phyloP scores from a whole-genome alignment of 331 rosid genomes.

The Saraca asoca region DNA sequence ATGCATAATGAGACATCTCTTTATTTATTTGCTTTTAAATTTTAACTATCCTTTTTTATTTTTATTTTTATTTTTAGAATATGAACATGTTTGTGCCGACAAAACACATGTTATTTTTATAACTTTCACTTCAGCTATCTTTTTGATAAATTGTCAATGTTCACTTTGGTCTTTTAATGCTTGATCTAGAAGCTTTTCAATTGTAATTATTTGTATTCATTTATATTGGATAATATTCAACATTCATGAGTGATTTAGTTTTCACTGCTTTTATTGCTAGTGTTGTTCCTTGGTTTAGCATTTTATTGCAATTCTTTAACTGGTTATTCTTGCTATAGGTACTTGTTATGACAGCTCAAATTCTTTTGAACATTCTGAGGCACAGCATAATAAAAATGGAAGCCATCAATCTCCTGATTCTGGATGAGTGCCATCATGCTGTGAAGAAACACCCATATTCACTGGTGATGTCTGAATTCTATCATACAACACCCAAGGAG shows the following conservation, averaged over 20 bases:
- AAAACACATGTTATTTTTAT: not conserved
- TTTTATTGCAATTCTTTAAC: conserved; percentile 22
- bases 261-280: conserved; percentile 1
- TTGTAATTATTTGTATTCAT: conserved; percentile 14
- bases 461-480: conserved; percentile 97
- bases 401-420: conserved; percentile 76
- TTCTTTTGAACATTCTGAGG: conserved; percentile 94
- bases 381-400: conserved; percentile 98
- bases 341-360: conserved; percentile 98
- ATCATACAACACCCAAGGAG: conserved; percentile 86
- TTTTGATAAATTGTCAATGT: not conserved
- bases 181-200: conserved; percentile 10
- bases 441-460: conserved; percentile 99
- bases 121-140: not conserved
- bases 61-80: too few species aligned
- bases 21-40: too few species aligned
- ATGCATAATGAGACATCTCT: not conserved
- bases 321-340: conserved; percentile 64
- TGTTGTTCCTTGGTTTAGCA: conserved; percentile 24
- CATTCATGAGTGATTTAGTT: conserved; percentile 4
- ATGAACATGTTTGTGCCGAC: too few species aligned
- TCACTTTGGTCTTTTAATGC: conserved; percentile 15
- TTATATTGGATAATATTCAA: not conserved
- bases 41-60: not conserved
- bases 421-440: conserved; percentile 98